Evolutionary conservation across 2,329 filamentous ascomycete species (phyloP).

Genomic region (Aspergillus sp.): DNA sequence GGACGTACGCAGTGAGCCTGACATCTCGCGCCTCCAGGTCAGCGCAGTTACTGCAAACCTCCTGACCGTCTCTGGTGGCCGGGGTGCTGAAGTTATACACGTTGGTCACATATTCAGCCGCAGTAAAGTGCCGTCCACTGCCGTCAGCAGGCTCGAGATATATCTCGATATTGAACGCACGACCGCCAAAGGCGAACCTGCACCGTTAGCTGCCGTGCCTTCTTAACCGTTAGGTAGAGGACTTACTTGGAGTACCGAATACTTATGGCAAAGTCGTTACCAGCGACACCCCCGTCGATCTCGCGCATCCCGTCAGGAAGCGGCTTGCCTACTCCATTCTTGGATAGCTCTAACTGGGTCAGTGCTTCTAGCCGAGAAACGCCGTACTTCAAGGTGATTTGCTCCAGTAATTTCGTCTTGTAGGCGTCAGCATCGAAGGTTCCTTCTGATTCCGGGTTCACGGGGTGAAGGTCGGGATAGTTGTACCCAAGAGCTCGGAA

Average conservation of each 20-base stretch:
- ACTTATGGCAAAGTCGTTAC: neutral
- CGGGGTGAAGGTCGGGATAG: slow-evolving; percentile 2
- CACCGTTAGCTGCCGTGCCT: neutral
- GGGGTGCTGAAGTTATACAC: slow-evolving; percentile 5
- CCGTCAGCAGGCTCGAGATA: neutral
- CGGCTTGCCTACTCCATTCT: neutral
- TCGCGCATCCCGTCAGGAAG: neutral
- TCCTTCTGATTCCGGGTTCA: neutral
- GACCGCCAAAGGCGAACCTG: slow-evolving; percentile 3
- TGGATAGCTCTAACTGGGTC: neutral
- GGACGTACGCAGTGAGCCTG: neutral
- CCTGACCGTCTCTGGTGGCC: neutral
- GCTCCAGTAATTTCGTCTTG: neutral
- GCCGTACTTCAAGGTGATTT: neutral
- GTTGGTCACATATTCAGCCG: neutral
- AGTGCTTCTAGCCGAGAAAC: neutral
- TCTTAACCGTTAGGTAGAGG: neutral
- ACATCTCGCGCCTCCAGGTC: neutral
- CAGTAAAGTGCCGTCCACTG: neutral
- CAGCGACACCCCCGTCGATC: neutral
- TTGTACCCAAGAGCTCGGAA: neutral
- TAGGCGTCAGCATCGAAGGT: neutral
- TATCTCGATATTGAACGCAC: slow-evolving; percentile 1
- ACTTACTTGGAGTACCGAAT: slow-evolving; percentile 1
- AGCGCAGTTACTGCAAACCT: neutral